Evolutionary conservation across 2,329 filamentous ascomycete genomes (phyloP), one percentile per base, ranked within the genome.

Genomic region (Coniella vitis): DNA sequence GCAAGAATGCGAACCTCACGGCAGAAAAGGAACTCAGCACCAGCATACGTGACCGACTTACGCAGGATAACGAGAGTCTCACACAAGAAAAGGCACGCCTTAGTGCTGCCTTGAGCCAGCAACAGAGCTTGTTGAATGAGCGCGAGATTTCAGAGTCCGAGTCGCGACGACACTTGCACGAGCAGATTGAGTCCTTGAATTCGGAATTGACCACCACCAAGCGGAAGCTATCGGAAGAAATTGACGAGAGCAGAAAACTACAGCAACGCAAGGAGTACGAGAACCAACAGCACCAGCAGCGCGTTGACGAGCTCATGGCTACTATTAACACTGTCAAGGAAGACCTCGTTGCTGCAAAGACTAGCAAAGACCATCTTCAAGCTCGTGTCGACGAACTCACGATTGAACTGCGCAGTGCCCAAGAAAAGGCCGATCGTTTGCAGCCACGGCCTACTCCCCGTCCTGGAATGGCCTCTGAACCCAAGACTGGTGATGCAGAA

Each of bases 11-110:
- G 14, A 96, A 97, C 61, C 78, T 96, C 31, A 95, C 95, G 65
- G 90, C 91, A 0, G 91, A 97, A 66, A 95, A 95, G 69, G 86
- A 89, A 34, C 75, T 98, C 9, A 95, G 87, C 86, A 95, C 93
- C 70, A 88, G 86, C 48, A 95, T 96, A 31, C 90, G 97, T 63
- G 84, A 87, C 55, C 83, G 94, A 45, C 74, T 97, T 38, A 86
- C 81, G 54, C 88, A 93, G 59, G 90, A 97, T 61, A 95, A 93
- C 55, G 89, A 95, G 61, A 81, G 72, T 17, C 72, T 97, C 12
- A 77, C 86, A 37, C 87, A 94, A 52, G 93, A 98, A 64, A 87
- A 90, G 56, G 81, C 83, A 39, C 80, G 90, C 25, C 77, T 97
- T 4, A 95, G 91, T 66, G 84, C 82, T 49, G 75, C 95, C 29